Conservation (phyloP, 306 rosid species). For the Begonia masoniana region DNA sequence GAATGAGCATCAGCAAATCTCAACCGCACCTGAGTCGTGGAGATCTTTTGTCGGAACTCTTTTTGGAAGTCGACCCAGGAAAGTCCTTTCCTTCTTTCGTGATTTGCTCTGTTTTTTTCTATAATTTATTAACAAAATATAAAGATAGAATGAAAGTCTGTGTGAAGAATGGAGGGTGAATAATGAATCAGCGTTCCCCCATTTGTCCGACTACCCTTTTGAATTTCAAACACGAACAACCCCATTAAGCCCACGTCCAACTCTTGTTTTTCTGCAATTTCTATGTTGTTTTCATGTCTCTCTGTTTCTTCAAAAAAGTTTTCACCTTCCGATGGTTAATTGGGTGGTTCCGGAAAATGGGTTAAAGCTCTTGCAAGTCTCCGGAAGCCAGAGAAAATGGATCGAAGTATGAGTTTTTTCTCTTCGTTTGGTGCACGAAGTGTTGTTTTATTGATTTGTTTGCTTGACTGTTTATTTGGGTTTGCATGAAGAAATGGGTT, state of each 20-base stretch:
- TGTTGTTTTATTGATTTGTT: neutral
- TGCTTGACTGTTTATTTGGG: no score
- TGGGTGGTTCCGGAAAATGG: slow-evolving; percentile 93
- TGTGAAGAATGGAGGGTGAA: no score
- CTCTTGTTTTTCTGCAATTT: neutral
- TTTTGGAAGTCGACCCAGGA: neutral
- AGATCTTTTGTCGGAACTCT: neutral
- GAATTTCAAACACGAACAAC: neutral
- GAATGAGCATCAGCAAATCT: no score
- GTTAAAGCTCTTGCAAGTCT: slow-evolving; percentile 54
- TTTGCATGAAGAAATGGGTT: slow-evolving; percentile 2
- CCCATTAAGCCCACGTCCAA: neutral
- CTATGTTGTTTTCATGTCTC: neutral
- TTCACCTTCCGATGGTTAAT: slow-evolving; percentile 3
- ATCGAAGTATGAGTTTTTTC: slow-evolving; percentile 8
- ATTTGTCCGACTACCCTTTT: neutral
- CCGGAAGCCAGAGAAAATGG: slow-evolving; percentile 56
- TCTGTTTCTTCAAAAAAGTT: neutral
- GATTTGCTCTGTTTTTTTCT: no score
- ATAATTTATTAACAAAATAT: no score
- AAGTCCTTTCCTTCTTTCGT: no score
- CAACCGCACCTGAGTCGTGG: no score
- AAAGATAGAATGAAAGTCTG: no score
- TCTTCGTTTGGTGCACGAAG: slow-evolving; percentile 21
- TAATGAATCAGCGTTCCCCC: neutral